Base-by-base conservation (phyloP, 2,329 filamentous ascomycete genomes). In the Aspergillus bombycis region DNA sequence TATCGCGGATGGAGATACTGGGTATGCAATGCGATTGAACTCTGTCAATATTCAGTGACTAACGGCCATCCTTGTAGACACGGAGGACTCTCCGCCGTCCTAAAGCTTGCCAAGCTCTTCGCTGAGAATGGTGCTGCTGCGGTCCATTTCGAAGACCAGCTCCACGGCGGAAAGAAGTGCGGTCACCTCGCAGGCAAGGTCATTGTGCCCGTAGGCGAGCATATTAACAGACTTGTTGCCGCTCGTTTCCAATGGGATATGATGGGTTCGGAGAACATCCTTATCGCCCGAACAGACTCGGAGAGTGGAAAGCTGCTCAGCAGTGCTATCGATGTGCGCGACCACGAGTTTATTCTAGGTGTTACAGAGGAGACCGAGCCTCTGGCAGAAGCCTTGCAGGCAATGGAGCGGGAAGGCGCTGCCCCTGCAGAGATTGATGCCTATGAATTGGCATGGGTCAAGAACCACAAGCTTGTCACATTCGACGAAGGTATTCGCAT, bases 101-200 rank as follows among this genome's bases (percentile, higher is more conserved):
- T 98, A 68, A 99, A 99, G 83, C 86, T 99, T 23, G 94, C 95
- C 46, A 99, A 98, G 82, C 87, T 98, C 9, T 99, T 99, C 72
- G 95, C 95, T 21, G 95, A 99, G 81, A 96, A 96, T 71, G 95
- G 95, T 59, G 95, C 95, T 1, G 95, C 95, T 0, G 95, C 91
- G 10, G 95, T 99, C 2, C 95, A 99, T 78, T 97, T 99, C 66
- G 95, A 99, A 79, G 95, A 99, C 75, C 95, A 99, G 80, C 86
- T 98, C 54, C 95, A 98, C 75, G 95, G 95, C 50, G 95, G 95
- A 65, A 99, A 99, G 84, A 99, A 98, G 81, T 99, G 95, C 75
- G 95, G 95, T 19, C 95, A 99, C 80, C 83, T 98, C 65, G 95
- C 95, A 0, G 95, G 95, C 70, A 99, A 98, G 78, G 95, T 98